These are phyloP conservation scores for Aspergillus affinis DNA, from an alignment of 495 filamentous ascomycete species.

Conservation along the genomic window DNA sequence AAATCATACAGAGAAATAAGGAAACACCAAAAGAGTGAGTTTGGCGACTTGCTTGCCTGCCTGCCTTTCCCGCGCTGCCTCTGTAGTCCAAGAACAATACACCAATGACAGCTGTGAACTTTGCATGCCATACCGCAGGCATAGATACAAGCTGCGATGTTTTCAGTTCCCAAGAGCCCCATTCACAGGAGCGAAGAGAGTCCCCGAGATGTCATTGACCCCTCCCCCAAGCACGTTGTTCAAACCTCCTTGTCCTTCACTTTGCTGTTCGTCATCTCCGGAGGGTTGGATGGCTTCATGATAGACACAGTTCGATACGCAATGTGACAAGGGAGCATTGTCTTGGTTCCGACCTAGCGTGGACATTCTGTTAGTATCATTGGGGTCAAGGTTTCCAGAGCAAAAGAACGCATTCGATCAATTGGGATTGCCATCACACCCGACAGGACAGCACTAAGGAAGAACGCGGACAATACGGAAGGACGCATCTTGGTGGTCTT, in stretches of 20 bases:
- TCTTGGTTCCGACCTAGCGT: neutral
- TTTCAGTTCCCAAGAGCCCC: slow-evolving; percentile 7
- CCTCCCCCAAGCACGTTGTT: neutral
- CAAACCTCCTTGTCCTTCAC: neutral
- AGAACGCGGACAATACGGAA: neutral
- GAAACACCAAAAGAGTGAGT: no score
- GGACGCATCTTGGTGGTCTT: slow-evolving; percentile 3
- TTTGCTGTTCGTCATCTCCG: neutral
- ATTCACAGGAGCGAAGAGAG: neutral
- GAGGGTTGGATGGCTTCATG: neutral
- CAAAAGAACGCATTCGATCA: no score
- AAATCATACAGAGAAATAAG: no score
- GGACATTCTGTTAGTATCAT: no score
- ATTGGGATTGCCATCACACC: neutral
- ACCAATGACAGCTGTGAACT: no score
- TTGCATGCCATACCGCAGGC: no score
- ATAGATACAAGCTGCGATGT: no score
- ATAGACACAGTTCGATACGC: neutral
- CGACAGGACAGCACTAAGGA: neutral
- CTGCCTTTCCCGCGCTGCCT: no score
- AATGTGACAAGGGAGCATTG: neutral
- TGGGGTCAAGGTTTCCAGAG: no score
- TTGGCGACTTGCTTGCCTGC: no score
- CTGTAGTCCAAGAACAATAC: no score
- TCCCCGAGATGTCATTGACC: neutral